phyloP scores from a whole-genome alignment of 78 protist genomes.

The Protostelium mycophagum region DNA sequence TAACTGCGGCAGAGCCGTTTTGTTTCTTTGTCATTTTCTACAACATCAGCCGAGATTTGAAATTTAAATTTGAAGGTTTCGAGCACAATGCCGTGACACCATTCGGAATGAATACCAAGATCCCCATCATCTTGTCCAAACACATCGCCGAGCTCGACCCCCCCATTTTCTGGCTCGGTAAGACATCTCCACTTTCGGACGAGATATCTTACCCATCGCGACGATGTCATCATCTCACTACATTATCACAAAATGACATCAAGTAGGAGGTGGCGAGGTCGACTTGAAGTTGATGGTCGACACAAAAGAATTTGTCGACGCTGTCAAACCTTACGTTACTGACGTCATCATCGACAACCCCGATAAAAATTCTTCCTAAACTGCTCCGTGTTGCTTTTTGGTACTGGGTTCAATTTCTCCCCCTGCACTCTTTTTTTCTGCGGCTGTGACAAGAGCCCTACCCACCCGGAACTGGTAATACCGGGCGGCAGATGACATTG shows the following conservation, averaged over 20 bases:
- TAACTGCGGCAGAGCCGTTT: too few species aligned
- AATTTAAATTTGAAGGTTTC: background rate
- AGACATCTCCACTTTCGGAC: background rate
- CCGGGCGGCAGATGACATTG: too few species aligned
- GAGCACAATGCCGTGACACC: constrained; percentile 57
- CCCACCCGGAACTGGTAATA: too few species aligned
- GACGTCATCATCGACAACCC: background rate
- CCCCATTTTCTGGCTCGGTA: constrained; percentile 32
- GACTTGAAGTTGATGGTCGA: background rate
- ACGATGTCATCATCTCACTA: too few species aligned
- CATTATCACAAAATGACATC: too few species aligned
- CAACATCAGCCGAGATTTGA: too few species aligned
- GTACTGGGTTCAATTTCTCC: too few species aligned
- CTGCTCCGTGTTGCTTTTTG: too few species aligned
- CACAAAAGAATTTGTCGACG: background rate
- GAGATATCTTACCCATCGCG: too few species aligned
- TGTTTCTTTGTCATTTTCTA: too few species aligned
- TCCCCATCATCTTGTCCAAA: constrained; percentile 38
- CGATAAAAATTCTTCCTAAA: background rate
- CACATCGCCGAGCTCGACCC: constrained; percentile 7
- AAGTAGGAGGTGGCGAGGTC: background rate
- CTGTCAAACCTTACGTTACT: background rate
- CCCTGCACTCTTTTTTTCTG: too few species aligned
- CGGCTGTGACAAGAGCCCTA: too few species aligned
- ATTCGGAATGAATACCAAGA: constrained; percentile 12